Evolutionary conservation across 345 rosid species (phyloP).

Genomic region (Citrus reticulata): DNA sequence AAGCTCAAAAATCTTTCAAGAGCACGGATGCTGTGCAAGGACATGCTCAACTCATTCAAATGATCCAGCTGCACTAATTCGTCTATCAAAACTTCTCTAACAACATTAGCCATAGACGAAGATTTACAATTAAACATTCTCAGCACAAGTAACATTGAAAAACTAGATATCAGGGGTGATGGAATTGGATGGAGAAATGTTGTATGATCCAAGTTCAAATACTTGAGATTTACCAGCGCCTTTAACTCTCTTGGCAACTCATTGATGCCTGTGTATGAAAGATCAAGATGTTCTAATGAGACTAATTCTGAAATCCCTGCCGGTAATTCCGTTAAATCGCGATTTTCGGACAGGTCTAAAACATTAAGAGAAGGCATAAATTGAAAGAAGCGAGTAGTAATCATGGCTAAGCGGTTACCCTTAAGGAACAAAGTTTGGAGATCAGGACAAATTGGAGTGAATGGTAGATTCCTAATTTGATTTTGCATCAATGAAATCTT

Average conservation of each 20-base stretch:
- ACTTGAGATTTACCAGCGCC: neutral
- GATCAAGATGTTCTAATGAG: neutral
- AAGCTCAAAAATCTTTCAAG: neutral
- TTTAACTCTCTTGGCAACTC: neutral
- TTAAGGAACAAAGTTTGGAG: conserved; percentile 24
- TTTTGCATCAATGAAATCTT: conserved; percentile 6
- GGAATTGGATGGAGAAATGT: neutral
- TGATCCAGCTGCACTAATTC: neutral
- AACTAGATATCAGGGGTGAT: neutral
- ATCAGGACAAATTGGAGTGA: conserved; percentile 8
- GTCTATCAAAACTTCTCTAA: neutral
- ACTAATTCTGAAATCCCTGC: conserved; percentile 1
- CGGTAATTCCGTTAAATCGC: conserved; percentile 7
- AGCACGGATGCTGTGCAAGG: neutral
- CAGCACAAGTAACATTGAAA: neutral
- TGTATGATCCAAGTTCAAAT: neutral
- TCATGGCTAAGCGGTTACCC: neutral
- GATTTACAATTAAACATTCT: neutral
- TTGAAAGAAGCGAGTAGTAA: conserved; percentile 2
- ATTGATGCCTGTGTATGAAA: neutral
- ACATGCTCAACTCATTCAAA: neutral
- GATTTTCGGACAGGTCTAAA: conserved; percentile 24
- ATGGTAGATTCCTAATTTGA: neutral
- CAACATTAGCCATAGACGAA: neutral
- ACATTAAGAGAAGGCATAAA: conserved; percentile 17